A percentile compares a stretch with the other conserved stretches of the same genome.
Evolutionary conservation across 176 grass and related monocot genomes (phyloP).

Genomic region (Triticum aestivum): DNA sequence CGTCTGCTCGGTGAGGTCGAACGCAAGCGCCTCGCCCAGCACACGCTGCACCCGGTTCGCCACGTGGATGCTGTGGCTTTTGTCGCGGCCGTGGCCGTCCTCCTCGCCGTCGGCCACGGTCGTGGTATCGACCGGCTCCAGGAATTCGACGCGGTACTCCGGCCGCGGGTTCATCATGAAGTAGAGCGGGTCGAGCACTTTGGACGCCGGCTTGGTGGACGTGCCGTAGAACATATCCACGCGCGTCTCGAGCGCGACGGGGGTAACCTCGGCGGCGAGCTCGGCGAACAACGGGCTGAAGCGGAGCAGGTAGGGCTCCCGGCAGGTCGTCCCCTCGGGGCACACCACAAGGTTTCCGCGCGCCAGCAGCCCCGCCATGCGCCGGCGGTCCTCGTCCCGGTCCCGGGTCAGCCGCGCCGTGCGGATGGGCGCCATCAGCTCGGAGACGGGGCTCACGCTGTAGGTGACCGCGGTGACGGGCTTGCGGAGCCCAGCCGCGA

Average conservation of each 20-base stretch:
- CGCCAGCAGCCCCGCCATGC: conserved; percentile 58
- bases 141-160: conserved; percentile 57
- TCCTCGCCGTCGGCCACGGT: background rate
- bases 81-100: background rate
- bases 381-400: conserved; percentile 46
- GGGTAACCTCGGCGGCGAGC: conserved; percentile 44
- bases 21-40: conserved; percentile 50
- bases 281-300: conserved; percentile 79
- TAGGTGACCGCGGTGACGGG: conserved; percentile 70
- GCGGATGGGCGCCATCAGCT: conserved; percentile 67
- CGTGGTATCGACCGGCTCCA: conserved; percentile 19
- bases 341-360: conserved; percentile 67
- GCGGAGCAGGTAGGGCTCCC: conserved; percentile 62
- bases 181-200: conserved; percentile 81
- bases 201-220: conserved; percentile 42
- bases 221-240: conserved; percentile 87
- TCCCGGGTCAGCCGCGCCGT: conserved; percentile 57
- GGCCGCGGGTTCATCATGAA: conserved; percentile 77
- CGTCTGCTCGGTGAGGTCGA: conserved; percentile 34
- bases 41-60: conserved; percentile 50
- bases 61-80: conserved; percentile 41
- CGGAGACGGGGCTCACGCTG: conserved; percentile 72
- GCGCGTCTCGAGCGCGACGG: conserved; percentile 53
- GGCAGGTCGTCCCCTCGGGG: conserved; percentile 87
- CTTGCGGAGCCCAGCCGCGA: conserved; percentile 49